Evolutionary conservation across 306 rosid genomes (phyloP), one percentile per base, ranked within the genome.

Genomic region (Coriaria nepalensis): DNA sequence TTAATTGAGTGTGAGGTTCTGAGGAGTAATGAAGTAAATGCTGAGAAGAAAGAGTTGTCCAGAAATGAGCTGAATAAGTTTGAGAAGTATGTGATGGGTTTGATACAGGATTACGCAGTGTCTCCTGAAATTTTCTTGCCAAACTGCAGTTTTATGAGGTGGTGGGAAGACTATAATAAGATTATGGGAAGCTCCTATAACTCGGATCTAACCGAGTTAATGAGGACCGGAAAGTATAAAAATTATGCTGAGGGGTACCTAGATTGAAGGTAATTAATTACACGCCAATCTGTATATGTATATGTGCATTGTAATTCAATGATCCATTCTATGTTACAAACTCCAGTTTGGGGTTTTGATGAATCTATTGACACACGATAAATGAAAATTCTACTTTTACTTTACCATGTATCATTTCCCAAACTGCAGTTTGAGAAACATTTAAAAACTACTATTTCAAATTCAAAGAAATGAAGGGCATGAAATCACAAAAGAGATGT

Each of bases 61-160:
- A 7, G 0, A 7, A 2, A 2, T 2, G 49, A 56, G 41, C 49
- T 82, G 76, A 14, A 6, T 5, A 0, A 57, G 2, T 87, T 82
- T 43, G 94, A 82, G 68, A 33, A 12, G 0, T 58, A 77, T 56
- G 79, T 87, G 47, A 50, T 50, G 56, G 67, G 4, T 9, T 9
- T 15, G 63, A 55, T 87, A 4, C 62, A 13, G 39, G 68, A 62
- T 0, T 73, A 63, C 36, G 70, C 49, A 4, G 78, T 83, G 13
- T 73, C 93, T 2, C 66, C 85, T 1, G 94, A 87, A 61, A 80
- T 87, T 60, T 82, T 87, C 69, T 59, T 80, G 29, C 2, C 5
- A 8, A 2, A 6, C 0, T 73, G 94, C 53, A 82, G 79, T 59
- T 87, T 69, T n/a, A 83, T 78, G 93, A 0, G 0, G 33, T 80